A percentile compares a stretch with the other conserved stretches of the same genome.
Evolutionary conservation across 192 early-diverging fungal genomes (phyloP).

Genomic region (Backusella mclennaniae): DNA sequence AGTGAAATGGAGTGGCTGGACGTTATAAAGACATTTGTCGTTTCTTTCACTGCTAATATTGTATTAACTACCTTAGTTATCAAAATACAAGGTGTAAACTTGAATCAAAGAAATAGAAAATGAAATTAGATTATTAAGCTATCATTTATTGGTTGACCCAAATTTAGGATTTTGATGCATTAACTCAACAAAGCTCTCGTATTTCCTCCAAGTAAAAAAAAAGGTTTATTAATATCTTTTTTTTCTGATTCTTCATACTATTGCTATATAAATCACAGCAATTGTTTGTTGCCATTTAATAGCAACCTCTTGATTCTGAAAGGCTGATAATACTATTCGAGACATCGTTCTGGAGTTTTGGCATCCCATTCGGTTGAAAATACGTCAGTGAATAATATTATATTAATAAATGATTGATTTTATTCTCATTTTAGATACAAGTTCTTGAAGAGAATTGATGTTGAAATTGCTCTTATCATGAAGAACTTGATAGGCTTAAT

Average conservation of each 20-base stretch:
- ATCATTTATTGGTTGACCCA: background rate
- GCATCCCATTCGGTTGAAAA: too few relatives aligned
- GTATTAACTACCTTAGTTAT: background rate
- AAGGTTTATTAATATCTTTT: background rate
- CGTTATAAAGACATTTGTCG: background rate
- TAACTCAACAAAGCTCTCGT: background rate
- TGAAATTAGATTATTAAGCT: background rate
- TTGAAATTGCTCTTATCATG: too few relatives aligned
- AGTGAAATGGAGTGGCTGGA: background rate
- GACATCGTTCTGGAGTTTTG: too few relatives aligned
- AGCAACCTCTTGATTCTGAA: too few relatives aligned
- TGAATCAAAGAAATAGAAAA: background rate
- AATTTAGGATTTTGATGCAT: background rate
- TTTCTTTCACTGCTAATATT: background rate
- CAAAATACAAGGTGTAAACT: background rate
- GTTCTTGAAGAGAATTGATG: too few relatives aligned
- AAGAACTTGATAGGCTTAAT: too few relatives aligned
- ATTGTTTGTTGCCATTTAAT: too few relatives aligned
- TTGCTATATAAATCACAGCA: too few relatives aligned
- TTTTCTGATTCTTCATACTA: background rate
- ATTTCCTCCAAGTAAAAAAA: background rate
- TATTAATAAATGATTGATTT: too few relatives aligned
- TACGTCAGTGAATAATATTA: too few relatives aligned
- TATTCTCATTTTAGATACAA: too few relatives aligned
- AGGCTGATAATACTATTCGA: too few relatives aligned